These are phyloP conservation scores for Orobanche coerulescens DNA, from an alignment of 257 asterid species.

Conservation along the genomic window DNA sequence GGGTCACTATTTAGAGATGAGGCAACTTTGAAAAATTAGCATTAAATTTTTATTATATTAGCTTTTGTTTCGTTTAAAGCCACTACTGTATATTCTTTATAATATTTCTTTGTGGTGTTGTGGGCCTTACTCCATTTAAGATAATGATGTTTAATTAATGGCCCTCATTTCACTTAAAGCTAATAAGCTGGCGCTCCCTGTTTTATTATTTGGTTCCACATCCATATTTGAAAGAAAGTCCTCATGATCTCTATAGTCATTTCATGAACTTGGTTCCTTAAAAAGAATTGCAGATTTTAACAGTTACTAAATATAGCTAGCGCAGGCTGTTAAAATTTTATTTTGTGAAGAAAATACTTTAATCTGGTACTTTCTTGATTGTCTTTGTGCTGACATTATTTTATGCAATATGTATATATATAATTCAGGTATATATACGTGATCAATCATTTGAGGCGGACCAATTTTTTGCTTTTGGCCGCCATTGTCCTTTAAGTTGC, in stretches of 20 bases:
- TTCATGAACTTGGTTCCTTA: not conserved
- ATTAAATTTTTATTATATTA: not conserved
- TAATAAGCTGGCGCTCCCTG: not conserved
- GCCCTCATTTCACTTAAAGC: not conserved
- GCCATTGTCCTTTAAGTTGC: constrained; percentile 65
- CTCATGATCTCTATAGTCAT: not conserved
- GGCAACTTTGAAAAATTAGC: not conserved
- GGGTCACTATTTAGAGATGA: not conserved
- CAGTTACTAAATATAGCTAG: not conserved
- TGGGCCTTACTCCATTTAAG: not conserved
- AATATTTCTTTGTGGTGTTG: not conserved
- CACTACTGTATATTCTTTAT: too few species aligned
- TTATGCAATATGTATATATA: not conserved
- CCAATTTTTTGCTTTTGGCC: constrained; percentile 68
- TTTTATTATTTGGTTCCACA: not conserved
- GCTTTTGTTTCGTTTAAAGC: too few species aligned
- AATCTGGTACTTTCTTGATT: constrained; percentile 2
- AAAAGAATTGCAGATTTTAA: not conserved
- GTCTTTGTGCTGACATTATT: constrained; percentile 12
- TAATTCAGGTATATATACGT: constrained; percentile 74
- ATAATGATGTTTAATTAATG: not conserved
- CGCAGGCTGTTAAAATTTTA: not conserved
- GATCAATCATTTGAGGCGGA: constrained; percentile 73
- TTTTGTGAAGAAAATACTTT: not conserved
- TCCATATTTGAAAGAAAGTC: not conserved